A percentile compares a stretch with the other conserved stretches of the same genome.
These are phyloP conservation scores for Schizosaccharomyces japonicus DNA, from an alignment of 805 yeast species.

Conservation along the genomic window DNA sequence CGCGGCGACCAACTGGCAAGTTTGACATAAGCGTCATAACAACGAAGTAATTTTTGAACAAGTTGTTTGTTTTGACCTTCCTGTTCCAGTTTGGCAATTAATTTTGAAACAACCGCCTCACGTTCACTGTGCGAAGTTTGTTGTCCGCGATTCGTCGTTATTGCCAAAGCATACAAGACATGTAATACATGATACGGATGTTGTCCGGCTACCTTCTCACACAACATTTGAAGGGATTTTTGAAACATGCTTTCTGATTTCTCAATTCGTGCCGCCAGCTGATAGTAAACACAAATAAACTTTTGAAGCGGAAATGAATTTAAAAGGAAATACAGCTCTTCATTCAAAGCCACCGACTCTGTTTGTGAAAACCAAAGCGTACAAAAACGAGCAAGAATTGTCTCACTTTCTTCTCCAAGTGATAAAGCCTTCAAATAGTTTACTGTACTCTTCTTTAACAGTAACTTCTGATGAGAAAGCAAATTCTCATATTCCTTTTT, in stretches of 20 bases:
- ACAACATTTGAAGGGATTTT: slow-evolving; percentile 23
- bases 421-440: slow-evolving; percentile 36
- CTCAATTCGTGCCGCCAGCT: slow-evolving; percentile 40
- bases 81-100: no score
- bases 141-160: slow-evolving; percentile 7
- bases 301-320: slow-evolving; percentile 30
- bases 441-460: slow-evolving; percentile 30
- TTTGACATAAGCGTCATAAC: neutral
- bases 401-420: slow-evolving; percentile 22
- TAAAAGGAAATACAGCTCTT: slow-evolving; percentile 20
- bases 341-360: slow-evolving; percentile 22
- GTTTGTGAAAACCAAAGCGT: slow-evolving; percentile 60
- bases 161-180: slow-evolving; percentile 10
- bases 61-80: no score
- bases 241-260: slow-evolving; percentile 33
- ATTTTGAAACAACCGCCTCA: no score
- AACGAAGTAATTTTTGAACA: slow-evolving; percentile 9
- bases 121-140: no score
- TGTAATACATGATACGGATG: slow-evolving; percentile 55
- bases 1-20: neutral
- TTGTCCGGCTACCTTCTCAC: slow-evolving; percentile 24
- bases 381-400: slow-evolving; percentile 51
- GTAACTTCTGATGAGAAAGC: slow-evolving; percentile 19
- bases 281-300: slow-evolving; percentile 59
- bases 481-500: slow-evolving; percentile 22